These are phyloP conservation scores for Hemileia vastatrix DNA, from an alignment of 1,284 basidiomycete genomes.

Conservation along the genomic window DNA sequence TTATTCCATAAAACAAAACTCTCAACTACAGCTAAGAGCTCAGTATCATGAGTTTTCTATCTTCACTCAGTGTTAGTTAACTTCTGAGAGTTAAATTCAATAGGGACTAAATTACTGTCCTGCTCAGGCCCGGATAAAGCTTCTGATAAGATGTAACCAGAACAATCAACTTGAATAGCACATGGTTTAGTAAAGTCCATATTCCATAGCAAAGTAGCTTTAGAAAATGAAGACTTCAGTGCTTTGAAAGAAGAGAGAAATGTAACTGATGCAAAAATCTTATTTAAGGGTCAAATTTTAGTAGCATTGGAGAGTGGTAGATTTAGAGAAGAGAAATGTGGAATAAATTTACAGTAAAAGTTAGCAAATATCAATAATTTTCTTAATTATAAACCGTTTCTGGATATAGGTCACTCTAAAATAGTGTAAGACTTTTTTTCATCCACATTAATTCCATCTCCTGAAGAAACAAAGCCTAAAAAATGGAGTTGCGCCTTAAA, in stretches of 20 bases:
- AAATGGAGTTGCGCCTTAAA: background rate
- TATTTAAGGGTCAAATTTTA: too few species aligned
- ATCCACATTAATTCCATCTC: background rate
- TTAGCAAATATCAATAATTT: background rate
- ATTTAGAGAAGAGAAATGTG: too few species aligned
- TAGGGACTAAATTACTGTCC: background rate
- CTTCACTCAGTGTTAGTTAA: background rate
- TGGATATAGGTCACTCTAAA: too few species aligned
- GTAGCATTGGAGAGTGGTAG: too few species aligned
- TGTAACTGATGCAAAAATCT: too few species aligned
- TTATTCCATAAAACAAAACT: background rate
- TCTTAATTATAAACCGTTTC: too few species aligned
- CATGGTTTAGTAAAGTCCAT: slow-evolving; percentile 1
- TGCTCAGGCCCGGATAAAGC: slow-evolving; percentile 1
- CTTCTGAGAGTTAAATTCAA: too few species aligned
- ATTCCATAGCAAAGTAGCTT: background rate
- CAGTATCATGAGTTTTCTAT: background rate
- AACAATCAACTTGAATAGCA: slow-evolving; percentile 9
- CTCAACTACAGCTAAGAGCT: background rate
- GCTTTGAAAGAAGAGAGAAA: too few species aligned
- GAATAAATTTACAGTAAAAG: too few species aligned
- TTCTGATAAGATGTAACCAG: background rate
- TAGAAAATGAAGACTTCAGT: background rate
- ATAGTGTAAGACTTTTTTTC: background rate
- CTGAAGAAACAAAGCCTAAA: background rate